Evolutionary conservation across 2,329 filamentous ascomycete genomes (phyloP), one percentile per base, ranked within the genome.

Genomic region (Phyllosticta paracitricarpa): DNA sequence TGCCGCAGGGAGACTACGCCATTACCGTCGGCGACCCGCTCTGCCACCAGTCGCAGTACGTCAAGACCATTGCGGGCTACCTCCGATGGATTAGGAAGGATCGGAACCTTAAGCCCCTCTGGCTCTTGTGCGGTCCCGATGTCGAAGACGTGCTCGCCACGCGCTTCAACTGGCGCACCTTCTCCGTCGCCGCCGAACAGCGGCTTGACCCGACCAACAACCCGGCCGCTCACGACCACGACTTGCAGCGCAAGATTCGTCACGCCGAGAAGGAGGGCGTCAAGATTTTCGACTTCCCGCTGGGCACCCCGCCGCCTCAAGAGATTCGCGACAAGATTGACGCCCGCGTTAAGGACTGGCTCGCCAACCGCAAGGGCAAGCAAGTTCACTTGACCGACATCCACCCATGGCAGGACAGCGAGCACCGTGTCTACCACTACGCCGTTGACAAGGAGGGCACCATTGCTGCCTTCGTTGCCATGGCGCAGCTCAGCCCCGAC

Each of bases 381-480:
- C 92, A 97, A 74, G 88, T 96, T 30, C 92, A 97, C 73, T 79
- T 97, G 58, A 96, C 92, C 3, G 89, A 96, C 70, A 89, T 97
- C 33, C 85, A 86, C 28, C 91, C 92, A 0, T 97, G 92, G 91
- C 81, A 92, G 64, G 91, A 96, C 67, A 80, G 83, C 69, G 84
- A 84, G 64, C 91, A 97, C 71, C 85, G 92, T 17, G 88, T 90
- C 65, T 97, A 96, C 78, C 89, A 92, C 70, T 89, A 90, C 68
- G 88, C 90, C 9, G 82, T 87, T 65, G 89, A 89, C 66, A 81
- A 83, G 69, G 82, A 89, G 17, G 89, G 89, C 64, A 84, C 82
- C 63, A 84, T 97, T 61, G 82, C 82, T 52, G 87, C 88, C 35
- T 82, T 97, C 62, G 87, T 93, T n/a, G 86, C 93, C 8, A 79